Conservation (phyloP, 2,329 filamentous ascomycete species). For the Phaeosphaeria sp. region DNA sequence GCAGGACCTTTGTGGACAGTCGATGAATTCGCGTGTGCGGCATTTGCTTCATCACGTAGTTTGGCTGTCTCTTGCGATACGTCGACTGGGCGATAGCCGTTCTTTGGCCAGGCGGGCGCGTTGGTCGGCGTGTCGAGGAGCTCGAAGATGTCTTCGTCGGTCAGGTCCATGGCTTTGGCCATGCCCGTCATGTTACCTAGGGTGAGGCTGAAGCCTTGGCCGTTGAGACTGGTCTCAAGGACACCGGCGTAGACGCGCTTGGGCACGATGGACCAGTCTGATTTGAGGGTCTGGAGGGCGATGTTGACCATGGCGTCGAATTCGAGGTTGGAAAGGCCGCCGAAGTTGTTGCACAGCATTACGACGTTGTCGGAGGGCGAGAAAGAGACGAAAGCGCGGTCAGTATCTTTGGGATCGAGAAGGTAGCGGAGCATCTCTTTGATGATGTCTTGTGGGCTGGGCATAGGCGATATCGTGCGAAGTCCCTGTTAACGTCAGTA, state of each 20-base stretch:
- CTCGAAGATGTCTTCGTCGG: slow-evolving; percentile 51
- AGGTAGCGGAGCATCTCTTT: slow-evolving; percentile 57
- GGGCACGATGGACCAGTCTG: slow-evolving; percentile 58
- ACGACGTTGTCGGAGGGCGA: slow-evolving; percentile 53
- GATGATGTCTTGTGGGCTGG: slow-evolving; percentile 57
- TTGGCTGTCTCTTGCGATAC: slow-evolving; percentile 33
- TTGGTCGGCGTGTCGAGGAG: slow-evolving; percentile 59
- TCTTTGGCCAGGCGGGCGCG: slow-evolving; percentile 60
- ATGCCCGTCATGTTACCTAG: slow-evolving; percentile 60
- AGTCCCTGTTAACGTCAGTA: slow-evolving; percentile 42
- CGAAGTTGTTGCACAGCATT: slow-evolving; percentile 58
- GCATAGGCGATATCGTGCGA: slow-evolving; percentile 55
- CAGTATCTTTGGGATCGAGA: slow-evolving; percentile 54
- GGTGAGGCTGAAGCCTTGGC: slow-evolving; percentile 63
- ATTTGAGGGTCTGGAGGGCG: slow-evolving; percentile 49
- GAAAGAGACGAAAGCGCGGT: slow-evolving; percentile 59
- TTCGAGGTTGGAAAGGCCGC: slow-evolving; percentile 56
- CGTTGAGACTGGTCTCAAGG: slow-evolving; percentile 63
- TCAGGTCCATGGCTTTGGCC: slow-evolving; percentile 49
- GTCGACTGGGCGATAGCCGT: slow-evolving; percentile 48
- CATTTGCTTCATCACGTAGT: slow-evolving; percentile 38
- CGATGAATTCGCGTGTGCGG: slow-evolving; percentile 25
- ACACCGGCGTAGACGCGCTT: slow-evolving; percentile 55
- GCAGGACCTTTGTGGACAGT: slow-evolving; percentile 33
- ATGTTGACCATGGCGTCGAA: slow-evolving; percentile 56